These are phyloP conservation scores for Aspergillus oerlinghausenensis DNA, from an alignment of 2,329 filamentous ascomycete species.

Conservation along the genomic window DNA sequence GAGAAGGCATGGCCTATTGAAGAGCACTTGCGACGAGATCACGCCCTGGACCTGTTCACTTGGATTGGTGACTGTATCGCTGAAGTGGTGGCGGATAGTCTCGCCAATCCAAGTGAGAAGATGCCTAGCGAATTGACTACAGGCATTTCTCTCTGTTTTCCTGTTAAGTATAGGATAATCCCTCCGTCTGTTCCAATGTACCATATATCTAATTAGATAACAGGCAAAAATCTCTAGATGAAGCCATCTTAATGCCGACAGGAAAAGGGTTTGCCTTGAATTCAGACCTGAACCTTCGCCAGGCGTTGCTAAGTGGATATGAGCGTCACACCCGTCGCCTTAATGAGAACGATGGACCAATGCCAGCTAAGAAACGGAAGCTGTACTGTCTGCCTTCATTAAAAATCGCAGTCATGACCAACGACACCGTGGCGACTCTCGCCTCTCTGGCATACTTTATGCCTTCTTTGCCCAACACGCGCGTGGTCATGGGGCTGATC, in stretches of 20 bases:
- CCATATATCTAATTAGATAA: slow-evolving; percentile 2
- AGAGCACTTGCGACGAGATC: slow-evolving; percentile 66
- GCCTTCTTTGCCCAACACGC: slow-evolving; percentile 52
- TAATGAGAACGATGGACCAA: slow-evolving; percentile 18
- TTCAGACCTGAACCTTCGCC: slow-evolving; percentile 31
- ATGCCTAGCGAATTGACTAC: slow-evolving; percentile 32
- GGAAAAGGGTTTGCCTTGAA: slow-evolving; percentile 48
- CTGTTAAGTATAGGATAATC: slow-evolving; percentile 32
- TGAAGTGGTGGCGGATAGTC: slow-evolving; percentile 57
- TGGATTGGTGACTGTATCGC: slow-evolving; percentile 75
- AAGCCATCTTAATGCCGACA: slow-evolving; percentile 50
- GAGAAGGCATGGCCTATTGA: slow-evolving; percentile 72
- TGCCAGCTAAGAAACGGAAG: slow-evolving; percentile 25
- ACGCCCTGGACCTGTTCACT: slow-evolving; percentile 64
- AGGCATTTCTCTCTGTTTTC: slow-evolving; percentile 42
- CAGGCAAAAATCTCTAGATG: slow-evolving; percentile 45
- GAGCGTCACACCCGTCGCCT: slow-evolving; percentile 40
- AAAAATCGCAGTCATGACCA: slow-evolving; percentile 67
- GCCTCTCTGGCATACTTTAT: slow-evolving; percentile 71
- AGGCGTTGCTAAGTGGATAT: slow-evolving; percentile 32
- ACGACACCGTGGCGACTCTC: slow-evolving; percentile 72
- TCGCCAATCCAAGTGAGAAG: slow-evolving; percentile 26
- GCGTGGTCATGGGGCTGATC: slow-evolving; percentile 70
- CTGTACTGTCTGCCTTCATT: slow-evolving; percentile 54
- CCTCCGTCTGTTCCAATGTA: not conserved